Evolutionary conservation across 2,329 filamentous ascomycete genomes (phyloP).

Genomic region (Pseudofabraea citricarpa): DNA sequence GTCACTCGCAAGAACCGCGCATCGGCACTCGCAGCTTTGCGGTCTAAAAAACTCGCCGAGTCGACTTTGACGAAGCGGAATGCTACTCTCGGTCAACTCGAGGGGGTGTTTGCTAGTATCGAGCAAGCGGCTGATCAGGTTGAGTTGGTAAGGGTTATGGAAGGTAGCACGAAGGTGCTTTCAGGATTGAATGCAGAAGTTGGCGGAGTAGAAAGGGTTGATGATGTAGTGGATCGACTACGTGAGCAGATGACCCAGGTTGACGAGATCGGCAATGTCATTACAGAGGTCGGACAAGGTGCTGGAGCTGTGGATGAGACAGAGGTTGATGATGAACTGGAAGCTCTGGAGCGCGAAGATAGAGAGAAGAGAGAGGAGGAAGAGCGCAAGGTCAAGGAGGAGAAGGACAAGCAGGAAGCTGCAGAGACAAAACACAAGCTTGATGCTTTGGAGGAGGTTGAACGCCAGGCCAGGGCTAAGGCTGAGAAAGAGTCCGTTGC

Average conservation of each 20-base stretch:
- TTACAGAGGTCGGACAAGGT: slow-evolving; percentile 55
- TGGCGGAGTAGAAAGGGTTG: slow-evolving; percentile 72
- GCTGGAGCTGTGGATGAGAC: slow-evolving; percentile 64
- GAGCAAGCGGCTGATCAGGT: slow-evolving; percentile 83
- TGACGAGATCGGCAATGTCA: slow-evolving; percentile 75
- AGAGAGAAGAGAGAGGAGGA: slow-evolving; percentile 39
- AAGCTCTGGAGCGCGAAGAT: slow-evolving; percentile 56
- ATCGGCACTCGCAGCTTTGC: slow-evolving; percentile 72
- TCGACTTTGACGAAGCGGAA: slow-evolving; percentile 65
- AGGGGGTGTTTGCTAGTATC: slow-evolving; percentile 77
- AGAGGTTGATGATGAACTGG: slow-evolving; percentile 85
- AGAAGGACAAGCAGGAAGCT: slow-evolving; percentile 31
- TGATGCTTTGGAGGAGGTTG: slow-evolving; percentile 20
- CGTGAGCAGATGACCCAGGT: slow-evolving; percentile 75
- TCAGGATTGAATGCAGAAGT: slow-evolving; percentile 69
- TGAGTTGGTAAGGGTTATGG: slow-evolving; percentile 78
- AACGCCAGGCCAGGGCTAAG: slow-evolving; percentile 14
- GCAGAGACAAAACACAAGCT: slow-evolving; percentile 24
- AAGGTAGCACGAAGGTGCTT: slow-evolving; percentile 69
- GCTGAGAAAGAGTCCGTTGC: slow-evolving; percentile 9
- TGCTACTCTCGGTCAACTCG: slow-evolving; percentile 72
- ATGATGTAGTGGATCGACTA: slow-evolving; percentile 69
- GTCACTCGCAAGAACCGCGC: slow-evolving; percentile 69
- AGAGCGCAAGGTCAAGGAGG: slow-evolving; percentile 36
- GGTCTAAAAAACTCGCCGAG: slow-evolving; percentile 79